Percentiles rank a stretch among this genome's conserved stretches.
phyloP scores from a whole-genome alignment of 306 rosid species.

The Ziziphus jujuba region DNA sequence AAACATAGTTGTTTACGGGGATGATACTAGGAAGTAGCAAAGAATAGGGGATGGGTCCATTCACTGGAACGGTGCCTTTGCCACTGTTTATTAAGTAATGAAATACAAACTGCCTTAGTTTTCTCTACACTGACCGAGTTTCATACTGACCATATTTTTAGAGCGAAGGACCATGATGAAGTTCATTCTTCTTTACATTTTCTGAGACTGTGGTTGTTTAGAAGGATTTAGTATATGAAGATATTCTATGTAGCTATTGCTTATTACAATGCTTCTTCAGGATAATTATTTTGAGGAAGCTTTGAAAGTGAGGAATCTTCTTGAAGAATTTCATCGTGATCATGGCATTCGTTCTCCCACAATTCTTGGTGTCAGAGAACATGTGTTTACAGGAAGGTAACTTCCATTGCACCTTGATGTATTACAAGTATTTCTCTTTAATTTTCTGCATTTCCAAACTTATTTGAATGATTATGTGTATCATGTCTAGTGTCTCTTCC shows the following conservation, averaged over 20 bases:
- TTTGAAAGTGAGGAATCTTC: conserved; percentile 95
- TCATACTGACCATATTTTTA: too few species aligned
- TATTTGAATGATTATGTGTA: conserved; percentile 10
- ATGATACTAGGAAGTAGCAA: neutral
- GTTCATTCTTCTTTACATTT: too few species aligned
- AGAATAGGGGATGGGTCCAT: too few species aligned
- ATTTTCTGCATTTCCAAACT: neutral
- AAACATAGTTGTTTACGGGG: neutral
- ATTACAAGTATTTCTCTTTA: neutral
- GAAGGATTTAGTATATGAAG: too few species aligned
- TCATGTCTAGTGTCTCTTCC: conserved; percentile 79
- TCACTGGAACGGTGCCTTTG: too few species aligned
- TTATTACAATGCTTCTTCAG: conserved; percentile 23
- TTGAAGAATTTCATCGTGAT: conserved; percentile 75
- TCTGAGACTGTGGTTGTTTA: too few species aligned
- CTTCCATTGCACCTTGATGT: conserved; percentile 13
- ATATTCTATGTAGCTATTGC: neutral
- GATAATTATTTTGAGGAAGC: conserved; percentile 67
- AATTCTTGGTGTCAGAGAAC: conserved; percentile 93
- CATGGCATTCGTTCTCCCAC: conserved; percentile 84
- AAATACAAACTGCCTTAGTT: too few species aligned
- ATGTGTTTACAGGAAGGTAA: conserved; percentile 93
- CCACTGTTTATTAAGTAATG: too few species aligned
- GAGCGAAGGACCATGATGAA: too few species aligned
- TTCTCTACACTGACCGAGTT: too few species aligned